These are phyloP conservation scores for Penicillium vulpinum DNA, from an alignment of 2,329 filamentous ascomycete species.

Conservation along the genomic window DNA sequence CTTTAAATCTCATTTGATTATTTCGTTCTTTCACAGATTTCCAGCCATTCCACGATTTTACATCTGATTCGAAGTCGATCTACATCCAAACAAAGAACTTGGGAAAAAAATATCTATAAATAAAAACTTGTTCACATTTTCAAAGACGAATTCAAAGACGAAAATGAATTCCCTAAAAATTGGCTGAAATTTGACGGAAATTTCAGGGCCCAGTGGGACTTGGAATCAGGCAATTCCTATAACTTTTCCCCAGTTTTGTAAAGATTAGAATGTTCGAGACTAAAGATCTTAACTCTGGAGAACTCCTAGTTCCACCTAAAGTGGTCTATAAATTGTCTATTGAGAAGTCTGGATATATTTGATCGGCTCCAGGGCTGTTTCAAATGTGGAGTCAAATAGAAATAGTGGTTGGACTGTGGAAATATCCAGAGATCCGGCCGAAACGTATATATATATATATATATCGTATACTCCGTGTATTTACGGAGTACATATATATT, in stretches of 20 bases:
- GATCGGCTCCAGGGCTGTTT: constrained; percentile 15
- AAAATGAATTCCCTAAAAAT: background rate
- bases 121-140: background rate
- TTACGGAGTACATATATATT: too few relatives aligned
- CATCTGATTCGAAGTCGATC: background rate
- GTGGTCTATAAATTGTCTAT: background rate
- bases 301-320: background rate
- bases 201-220: background rate
- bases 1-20: background rate
- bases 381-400: constrained; percentile 19
- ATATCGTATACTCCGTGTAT: too few relatives aligned
- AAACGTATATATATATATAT: background rate
- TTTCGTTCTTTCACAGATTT: background rate
- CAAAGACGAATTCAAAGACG: background rate
- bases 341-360: too few relatives aligned
- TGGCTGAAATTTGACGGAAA: background rate
- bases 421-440: background rate
- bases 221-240: background rate
- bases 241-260: background rate
- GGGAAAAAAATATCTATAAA: background rate
- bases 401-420: background rate
- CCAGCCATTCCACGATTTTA: background rate
- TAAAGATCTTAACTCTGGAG: background rate
- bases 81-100: background rate
- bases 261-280: background rate